phyloP scores from a whole-genome alignment of 495 filamentous ascomycete species.

The Cudoniella acicularis region DNA sequence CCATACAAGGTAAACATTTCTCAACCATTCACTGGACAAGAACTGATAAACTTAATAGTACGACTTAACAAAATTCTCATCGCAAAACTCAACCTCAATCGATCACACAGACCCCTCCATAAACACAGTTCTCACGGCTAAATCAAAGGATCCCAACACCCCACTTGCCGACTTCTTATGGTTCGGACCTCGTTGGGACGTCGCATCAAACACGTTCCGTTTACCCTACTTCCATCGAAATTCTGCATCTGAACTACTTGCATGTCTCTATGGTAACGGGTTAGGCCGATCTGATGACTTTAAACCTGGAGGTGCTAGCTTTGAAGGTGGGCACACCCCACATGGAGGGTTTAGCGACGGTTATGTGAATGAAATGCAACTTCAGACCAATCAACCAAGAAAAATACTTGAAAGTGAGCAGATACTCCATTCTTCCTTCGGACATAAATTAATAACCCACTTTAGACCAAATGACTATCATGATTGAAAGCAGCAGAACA shows the following conservation, averaged over 20 bases:
- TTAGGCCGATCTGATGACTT: constrained; percentile 52
- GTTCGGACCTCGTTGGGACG: constrained; percentile 80
- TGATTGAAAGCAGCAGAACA: constrained; percentile 48
- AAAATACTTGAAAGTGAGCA: constrained; percentile 37
- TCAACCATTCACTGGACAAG: neutral
- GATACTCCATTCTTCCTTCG: no score
- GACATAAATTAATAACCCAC: no score
- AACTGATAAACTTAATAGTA: constrained; percentile 52
- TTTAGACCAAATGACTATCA: constrained; percentile 44
- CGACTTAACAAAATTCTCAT: constrained; percentile 68
- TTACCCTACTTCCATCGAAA: constrained; percentile 84
- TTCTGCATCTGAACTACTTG: constrained; percentile 60
- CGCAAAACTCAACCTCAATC: constrained; percentile 62
- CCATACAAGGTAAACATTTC: constrained; percentile 67
- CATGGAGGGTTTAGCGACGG: constrained; percentile 54
- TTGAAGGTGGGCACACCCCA: constrained; percentile 56
- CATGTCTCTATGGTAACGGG: constrained; percentile 43
- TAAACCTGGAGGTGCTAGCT: constrained; percentile 50
- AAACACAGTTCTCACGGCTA: constrained; percentile 76
- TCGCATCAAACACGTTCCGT: constrained; percentile 74
- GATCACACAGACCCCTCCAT: constrained; percentile 84
- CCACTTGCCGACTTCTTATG: constrained; percentile 81
- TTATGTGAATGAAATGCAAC: constrained; percentile 42
- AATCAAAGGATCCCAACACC: constrained; percentile 59
- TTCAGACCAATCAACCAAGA: constrained; percentile 35